Evolutionary conservation across 1,284 basidiomycete genomes (phyloP), one percentile per base, ranked within the genome.

Genomic region (Apiotrichum gamsii): DNA sequence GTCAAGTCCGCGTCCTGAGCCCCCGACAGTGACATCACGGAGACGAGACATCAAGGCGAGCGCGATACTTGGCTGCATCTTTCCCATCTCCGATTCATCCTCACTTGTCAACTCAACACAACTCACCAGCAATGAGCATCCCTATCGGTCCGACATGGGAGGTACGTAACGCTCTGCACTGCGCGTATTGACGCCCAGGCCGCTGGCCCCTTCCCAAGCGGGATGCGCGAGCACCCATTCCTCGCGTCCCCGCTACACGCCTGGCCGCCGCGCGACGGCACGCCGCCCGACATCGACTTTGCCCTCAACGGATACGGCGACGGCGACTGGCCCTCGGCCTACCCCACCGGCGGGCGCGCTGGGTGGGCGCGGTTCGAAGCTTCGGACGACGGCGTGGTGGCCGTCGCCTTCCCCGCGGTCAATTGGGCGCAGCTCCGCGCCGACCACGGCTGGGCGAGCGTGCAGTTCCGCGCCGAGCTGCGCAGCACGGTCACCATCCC

Each of bases 151-250:
- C n/a, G n/a, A n/a, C n/a, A n/a, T n/a, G n/a, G n/a, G n/a, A n/a
- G n/a, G n/a, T n/a, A n/a, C n/a, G n/a, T n/a, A n/a, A n/a, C n/a
- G n/a, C n/a, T n/a, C n/a, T n/a, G n/a, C n/a, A n/a, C n/a, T n/a
- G n/a, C n/a, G n/a, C n/a, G n/a, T n/a, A 28, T 11, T 28, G 25
- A 28, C 25, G 25, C 25, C 25, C 23, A 66, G 62, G 66, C 51
- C 1, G 49, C 67, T 2, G 68, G 69, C 1, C 69, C 69, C 8
- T 70, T 70, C 50, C 47, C 38, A 32, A 62, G 64, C 21, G 70
- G 70, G 1, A 72, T 67, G 59, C 54, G 70, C 38, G 70, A 72
- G 42, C 67, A 70, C 20, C 64, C 70, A 5, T 43, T 67, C 36
- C 53, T 57, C 11, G 49, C 45, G 0, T 63, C 64, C 8, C 64